Percentiles rank a stretch among this genome's conserved stretches.
Conservation (phyloP, 2,329 filamentous ascomycete species). For the Rhinocladiella similis region DNA sequence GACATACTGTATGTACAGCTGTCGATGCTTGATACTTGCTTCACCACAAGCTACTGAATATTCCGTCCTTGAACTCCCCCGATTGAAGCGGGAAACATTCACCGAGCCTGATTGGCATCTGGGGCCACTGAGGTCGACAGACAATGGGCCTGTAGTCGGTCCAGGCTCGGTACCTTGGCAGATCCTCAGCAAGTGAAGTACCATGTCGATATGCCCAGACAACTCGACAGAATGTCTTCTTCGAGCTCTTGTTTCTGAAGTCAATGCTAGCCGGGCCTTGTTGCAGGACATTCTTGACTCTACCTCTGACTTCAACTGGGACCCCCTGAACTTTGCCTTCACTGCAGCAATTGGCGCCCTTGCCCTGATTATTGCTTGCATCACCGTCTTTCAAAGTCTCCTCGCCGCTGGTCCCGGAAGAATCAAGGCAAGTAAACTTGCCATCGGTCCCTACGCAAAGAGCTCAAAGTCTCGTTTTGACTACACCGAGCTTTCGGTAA, state of each 20-base stretch:
- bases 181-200: background rate
- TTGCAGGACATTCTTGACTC: conserved; percentile 2
- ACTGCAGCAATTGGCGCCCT: conserved; percentile 17
- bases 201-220: conserved; percentile 6
- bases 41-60: too few relatives aligned
- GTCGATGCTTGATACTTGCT: too few relatives aligned
- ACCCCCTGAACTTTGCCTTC: conserved; percentile 17
- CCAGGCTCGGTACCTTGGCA: background rate
- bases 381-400: conserved; percentile 15
- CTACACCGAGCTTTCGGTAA: conserved; percentile 5
- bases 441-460: conserved; percentile 14
- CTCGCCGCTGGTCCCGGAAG: conserved; percentile 20
- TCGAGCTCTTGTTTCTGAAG: conserved; percentile 4
- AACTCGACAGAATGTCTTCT: conserved; percentile 18
- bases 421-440: conserved; percentile 16
- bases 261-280: conserved; percentile 5
- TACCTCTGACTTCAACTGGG: conserved; percentile 12
- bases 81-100: background rate
- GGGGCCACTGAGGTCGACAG: background rate
- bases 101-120: background rate
- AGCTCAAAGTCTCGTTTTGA: conserved; percentile 11
- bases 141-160: background rate
- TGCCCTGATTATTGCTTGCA: conserved; percentile 12
- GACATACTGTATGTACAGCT: too few relatives aligned
- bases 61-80: too few relatives aligned